A percentile compares a stretch with the other conserved stretches of the same genome.
These are phyloP conservation scores for Beauveria brongniartii DNA, from an alignment of 2,329 filamentous ascomycete species.

Conservation along the genomic window DNA sequence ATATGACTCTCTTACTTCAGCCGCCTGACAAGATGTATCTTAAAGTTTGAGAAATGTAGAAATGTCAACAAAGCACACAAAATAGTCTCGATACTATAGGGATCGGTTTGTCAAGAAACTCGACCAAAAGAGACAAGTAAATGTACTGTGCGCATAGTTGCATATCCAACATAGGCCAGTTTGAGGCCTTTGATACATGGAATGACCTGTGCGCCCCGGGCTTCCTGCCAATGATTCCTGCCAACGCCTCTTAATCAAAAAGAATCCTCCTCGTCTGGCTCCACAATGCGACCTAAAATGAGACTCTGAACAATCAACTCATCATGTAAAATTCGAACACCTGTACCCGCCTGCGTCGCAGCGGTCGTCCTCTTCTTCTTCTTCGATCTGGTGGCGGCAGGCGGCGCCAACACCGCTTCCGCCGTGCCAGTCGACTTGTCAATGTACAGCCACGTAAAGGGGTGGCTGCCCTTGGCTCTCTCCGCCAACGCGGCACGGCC, in stretches of 20 bases:
- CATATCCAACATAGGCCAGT: background rate
- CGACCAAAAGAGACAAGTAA: no score
- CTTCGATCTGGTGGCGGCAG: conserved; percentile 24
- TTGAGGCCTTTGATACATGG: background rate
- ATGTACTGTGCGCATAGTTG: background rate
- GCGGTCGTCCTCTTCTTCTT: conserved; percentile 28
- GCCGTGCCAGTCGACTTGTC: conserved; percentile 55
- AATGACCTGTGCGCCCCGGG: background rate
- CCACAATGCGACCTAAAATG: conserved; percentile 73
- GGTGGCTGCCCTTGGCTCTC: conserved; percentile 34
- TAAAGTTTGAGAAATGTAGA: no score
- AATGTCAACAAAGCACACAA: no score
- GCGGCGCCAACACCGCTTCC: conserved; percentile 36
- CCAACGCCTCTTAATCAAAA: conserved; percentile 9
- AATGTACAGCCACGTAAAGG: conserved; percentile 74
- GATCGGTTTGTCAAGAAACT: no score
- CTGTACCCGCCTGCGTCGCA: conserved; percentile 22
- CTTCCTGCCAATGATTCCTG: background rate
- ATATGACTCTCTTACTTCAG: no score
- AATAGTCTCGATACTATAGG: no score
- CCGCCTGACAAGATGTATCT: no score
- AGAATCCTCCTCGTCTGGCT: conserved; percentile 39
- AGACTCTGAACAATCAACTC: conserved; percentile 90
- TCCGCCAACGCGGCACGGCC: conserved; percentile 52
- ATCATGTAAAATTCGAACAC: conserved; percentile 63